phyloP scores from a whole-genome alignment of 2,329 filamentous ascomycete species.

The Fusarium sp. region DNA sequence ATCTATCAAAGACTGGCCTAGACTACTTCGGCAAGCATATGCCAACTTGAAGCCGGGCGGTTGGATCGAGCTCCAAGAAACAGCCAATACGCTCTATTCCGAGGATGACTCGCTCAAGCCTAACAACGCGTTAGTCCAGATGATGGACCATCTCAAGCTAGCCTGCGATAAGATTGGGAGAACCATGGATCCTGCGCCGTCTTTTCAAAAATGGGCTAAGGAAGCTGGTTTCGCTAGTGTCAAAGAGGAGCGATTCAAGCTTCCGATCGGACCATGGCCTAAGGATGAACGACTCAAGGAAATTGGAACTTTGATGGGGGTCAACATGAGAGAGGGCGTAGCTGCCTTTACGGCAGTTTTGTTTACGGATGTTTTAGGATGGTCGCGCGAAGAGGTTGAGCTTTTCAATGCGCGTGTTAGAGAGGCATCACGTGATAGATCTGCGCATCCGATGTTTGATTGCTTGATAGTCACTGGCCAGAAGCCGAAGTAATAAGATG shows the following conservation, averaged over 20 bases:
- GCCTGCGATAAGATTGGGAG: conserved; percentile 45
- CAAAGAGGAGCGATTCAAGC: conserved; percentile 45
- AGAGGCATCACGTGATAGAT: conserved; percentile 36
- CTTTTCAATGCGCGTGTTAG: conserved; percentile 44
- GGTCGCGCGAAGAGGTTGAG: conserved; percentile 56
- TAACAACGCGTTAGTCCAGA: conserved; percentile 48
- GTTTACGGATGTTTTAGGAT: conserved; percentile 51
- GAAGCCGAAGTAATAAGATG: conserved; percentile 27
- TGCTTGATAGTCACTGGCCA: conserved; percentile 45
- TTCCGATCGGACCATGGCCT: conserved; percentile 53
- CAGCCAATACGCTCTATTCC: conserved; percentile 49
- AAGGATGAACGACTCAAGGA: conserved; percentile 40
- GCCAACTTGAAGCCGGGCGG: conserved; percentile 56
- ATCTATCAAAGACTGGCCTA: conserved; percentile 46
- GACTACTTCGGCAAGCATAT: conserved; percentile 40
- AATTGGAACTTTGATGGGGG: conserved; percentile 50
- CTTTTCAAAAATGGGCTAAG: conserved; percentile 42
- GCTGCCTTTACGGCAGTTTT: conserved; percentile 51
- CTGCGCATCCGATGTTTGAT: conserved; percentile 46
- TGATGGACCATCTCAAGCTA: conserved; percentile 37
- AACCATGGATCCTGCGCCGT: conserved; percentile 44
- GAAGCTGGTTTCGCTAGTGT: conserved; percentile 51
- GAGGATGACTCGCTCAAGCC: conserved; percentile 52
- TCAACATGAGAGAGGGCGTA: conserved; percentile 50
- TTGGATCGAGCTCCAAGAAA: conserved; percentile 58